Conservation (phyloP, 73 alveolate species). For the Paramecium tetraurelia region DNA sequence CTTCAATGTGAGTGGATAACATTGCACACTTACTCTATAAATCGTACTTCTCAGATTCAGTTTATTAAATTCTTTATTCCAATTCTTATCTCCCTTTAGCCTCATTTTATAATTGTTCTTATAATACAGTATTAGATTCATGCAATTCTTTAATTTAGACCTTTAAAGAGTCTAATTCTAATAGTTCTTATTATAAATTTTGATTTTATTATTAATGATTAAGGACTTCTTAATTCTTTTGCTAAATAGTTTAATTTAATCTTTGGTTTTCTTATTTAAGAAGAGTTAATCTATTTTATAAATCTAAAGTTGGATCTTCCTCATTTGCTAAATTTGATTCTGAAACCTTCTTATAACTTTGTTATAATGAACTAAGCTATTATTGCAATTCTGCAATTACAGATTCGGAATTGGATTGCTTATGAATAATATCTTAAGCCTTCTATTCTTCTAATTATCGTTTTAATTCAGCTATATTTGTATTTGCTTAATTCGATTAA, state of each 20-base stretch:
- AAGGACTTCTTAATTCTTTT: not conserved
- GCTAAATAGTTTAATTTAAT: not conserved
- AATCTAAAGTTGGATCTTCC: not conserved
- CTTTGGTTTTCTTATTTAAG: not conserved
- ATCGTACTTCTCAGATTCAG: constrained; percentile 22
- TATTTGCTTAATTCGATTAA: not conserved
- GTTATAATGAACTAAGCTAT: not conserved
- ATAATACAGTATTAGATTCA: not conserved
- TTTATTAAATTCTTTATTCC: not conserved
- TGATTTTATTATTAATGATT: not conserved
- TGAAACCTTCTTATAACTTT: not conserved
- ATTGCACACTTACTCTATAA: constrained; percentile 30
- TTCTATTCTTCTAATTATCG: not conserved
- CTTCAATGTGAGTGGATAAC: constrained; percentile 37
- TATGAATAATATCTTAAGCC: not conserved
- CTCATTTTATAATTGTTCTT: not conserved
- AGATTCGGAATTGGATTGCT: not conserved
- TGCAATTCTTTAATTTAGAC: not conserved
- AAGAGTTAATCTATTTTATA: not conserved
- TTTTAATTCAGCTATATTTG: not conserved
- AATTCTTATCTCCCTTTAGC: not conserved
- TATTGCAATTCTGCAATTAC: not conserved
- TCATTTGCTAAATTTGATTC: constrained; percentile 9
- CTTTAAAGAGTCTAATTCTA: not conserved
- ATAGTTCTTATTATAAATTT: not conserved